A percentile compares a stretch with the other conserved stretches of the same genome.
Conservation (phyloP, 2,329 filamentous ascomycete species). For the Scedosporium apiospermum region DNA sequence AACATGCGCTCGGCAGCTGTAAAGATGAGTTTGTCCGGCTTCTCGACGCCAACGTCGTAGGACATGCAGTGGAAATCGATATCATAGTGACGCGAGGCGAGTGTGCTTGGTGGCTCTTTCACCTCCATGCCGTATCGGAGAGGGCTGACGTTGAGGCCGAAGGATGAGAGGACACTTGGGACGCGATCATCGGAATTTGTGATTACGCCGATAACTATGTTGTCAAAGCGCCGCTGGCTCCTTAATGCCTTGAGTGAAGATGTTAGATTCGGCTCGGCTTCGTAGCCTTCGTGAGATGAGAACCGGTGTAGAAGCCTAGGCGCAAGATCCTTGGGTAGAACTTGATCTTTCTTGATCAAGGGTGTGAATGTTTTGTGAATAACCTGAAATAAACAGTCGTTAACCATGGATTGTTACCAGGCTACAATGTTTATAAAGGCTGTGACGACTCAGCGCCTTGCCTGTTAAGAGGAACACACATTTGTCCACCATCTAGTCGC, state of each 20-base stretch:
- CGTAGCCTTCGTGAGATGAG: conserved; percentile 42
- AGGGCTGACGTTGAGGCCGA: conserved; percentile 39
- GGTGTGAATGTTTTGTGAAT: not conserved
- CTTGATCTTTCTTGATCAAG: conserved; percentile 8
- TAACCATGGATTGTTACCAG: too few relatives aligned
- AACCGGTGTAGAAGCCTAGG: conserved; percentile 42
- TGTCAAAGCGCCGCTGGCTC: conserved; percentile 17
- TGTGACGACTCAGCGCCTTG: too few relatives aligned
- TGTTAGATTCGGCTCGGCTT: conserved; percentile 34
- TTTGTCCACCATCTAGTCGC: conserved; percentile 50
- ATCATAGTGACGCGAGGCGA: conserved; percentile 13
- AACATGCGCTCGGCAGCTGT: conserved; percentile 38
- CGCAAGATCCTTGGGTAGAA: conserved; percentile 34
- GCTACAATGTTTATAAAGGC: too few relatives aligned
- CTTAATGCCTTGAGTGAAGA: conserved; percentile 30
- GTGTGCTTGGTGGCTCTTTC: not conserved
- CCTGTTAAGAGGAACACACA: conserved; percentile 24
- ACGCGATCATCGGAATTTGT: conserved; percentile 57
- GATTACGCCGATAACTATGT: conserved; percentile 44
- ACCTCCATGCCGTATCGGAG: conserved; percentile 16
- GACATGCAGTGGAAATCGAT: conserved; percentile 52
- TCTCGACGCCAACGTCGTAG: conserved; percentile 52
- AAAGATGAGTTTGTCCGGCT: conserved; percentile 49
- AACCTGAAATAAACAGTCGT: not conserved
- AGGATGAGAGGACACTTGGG: conserved; percentile 38